Evolutionary conservation across 2,329 filamentous ascomycete species (phyloP), one percentile per base, ranked within the genome.

Genomic region (Xylariaceae sp.): DNA sequence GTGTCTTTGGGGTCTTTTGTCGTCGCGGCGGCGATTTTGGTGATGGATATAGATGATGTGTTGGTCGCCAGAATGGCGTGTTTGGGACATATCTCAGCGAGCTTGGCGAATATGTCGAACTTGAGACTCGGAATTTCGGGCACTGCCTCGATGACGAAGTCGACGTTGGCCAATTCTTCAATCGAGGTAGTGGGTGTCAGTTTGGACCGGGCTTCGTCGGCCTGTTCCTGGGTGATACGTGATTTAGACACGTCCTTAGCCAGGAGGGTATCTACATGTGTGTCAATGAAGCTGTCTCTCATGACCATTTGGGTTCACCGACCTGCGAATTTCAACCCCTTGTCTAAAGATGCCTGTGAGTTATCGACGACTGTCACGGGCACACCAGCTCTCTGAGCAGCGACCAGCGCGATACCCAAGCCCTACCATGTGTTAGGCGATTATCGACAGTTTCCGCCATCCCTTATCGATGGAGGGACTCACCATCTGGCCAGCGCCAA

Each of bases 11-110:
- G 86, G 65, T 95, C 83, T 48, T 77, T 76, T 22, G 84, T 87
- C 1, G 92, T 92, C 10, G 91, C 83, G 3, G 94, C 91, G 17
- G 94, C 94, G 62, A 99, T 96, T 65, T 87, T 87, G 39, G 94
- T 99, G 68, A 99, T 96, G 53, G 89, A 92, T 67, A 99, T 99
- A 54, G 90, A 96, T n/a, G 90, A 96, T 6, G 94, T 99, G 75
- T 99, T 99, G 55, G 94, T 99, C 5, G 94, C 92, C 33, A 99
- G 81, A 61, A 99, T 89, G 51, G 94, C 83, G 66, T 97, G 90
- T 45, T 85, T 75, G 11, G 90, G 85, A 59, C 88, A 91, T 59
- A 95, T 84, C 61, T 87, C 74, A 6, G 91, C 90, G 11, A 99
- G 80, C 63, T 86, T 80, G 57, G 82, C 75, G 73, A 99, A 99